phyloP scores from a whole-genome alignment of 2,329 filamentous ascomycete species.

The Amylocarpus encephaloides region DNA sequence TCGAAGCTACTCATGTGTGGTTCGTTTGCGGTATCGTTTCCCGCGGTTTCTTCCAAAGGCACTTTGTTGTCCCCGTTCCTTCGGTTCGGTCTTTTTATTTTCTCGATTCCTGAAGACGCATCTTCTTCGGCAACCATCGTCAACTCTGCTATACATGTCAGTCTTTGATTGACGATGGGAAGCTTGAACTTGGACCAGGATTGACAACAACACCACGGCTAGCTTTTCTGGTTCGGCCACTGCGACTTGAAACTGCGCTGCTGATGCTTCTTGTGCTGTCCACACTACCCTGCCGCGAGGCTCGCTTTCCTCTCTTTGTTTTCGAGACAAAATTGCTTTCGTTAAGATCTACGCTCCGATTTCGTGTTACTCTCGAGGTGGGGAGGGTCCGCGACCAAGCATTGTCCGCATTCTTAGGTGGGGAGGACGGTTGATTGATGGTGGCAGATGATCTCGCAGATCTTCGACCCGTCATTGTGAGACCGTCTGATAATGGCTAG shows the following conservation, averaged over 20 bases:
- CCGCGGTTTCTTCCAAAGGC: constrained; percentile 1
- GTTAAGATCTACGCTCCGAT: constrained; percentile 34
- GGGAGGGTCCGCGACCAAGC: background rate
- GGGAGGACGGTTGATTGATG: constrained; percentile 25
- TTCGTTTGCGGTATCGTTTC: background rate
- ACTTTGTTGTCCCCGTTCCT: constrained; percentile 9
- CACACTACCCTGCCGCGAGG: constrained; percentile 19
- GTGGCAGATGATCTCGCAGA: constrained; percentile 18
- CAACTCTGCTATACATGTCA: constrained; percentile 21
- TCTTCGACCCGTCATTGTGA: constrained; percentile 4
- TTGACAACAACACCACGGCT: constrained; percentile 7
- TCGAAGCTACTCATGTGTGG: background rate
- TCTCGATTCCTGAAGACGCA: constrained; percentile 6
- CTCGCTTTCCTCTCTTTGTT: constrained; percentile 4
- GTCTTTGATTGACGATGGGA: background rate
- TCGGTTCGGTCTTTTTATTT: constrained; percentile 1
- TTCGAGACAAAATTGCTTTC: constrained; percentile 10
- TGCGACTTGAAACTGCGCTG: constrained; percentile 15
- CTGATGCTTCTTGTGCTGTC: constrained; percentile 21
- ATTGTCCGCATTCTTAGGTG: constrained; percentile 14
- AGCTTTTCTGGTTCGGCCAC: constrained; percentile 17
- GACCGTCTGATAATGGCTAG: background rate
- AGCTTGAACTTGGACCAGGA: constrained; percentile 13
- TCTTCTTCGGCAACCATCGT: constrained; percentile 28
- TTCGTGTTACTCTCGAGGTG: constrained; percentile 29